phyloP scores from a whole-genome alignment of 805 yeast species.

The Clavispora fructus region DNA sequence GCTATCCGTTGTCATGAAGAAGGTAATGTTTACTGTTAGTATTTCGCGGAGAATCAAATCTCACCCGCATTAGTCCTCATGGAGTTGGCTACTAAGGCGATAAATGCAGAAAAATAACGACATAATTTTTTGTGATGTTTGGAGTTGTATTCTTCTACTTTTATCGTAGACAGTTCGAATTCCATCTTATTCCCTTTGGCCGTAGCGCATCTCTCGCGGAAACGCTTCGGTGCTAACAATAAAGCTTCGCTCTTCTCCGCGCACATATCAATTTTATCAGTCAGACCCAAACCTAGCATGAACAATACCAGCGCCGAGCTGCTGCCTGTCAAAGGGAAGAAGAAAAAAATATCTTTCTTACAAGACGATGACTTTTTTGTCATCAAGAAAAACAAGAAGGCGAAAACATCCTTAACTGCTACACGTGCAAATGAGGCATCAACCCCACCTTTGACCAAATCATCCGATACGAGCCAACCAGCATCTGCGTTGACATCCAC shows the following conservation, averaged over 20 bases:
- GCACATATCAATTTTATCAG: not conserved
- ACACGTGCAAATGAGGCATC: not conserved
- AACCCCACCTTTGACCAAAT: not conserved
- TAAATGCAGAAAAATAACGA: no score
- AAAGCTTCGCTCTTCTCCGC: not conserved
- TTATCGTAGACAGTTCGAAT: no score
- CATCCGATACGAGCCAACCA: not conserved
- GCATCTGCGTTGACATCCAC: not conserved
- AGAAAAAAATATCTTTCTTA: conserved; percentile 7
- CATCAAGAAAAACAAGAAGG: conserved; percentile 12
- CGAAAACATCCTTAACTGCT: conserved; percentile 1
- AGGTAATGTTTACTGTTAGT: not conserved
- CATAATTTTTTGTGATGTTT: no score
- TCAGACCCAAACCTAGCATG: not conserved
- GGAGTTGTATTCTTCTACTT: no score
- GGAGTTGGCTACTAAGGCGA: no score
- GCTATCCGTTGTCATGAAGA: conserved; percentile 7
- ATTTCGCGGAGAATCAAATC: not conserved
- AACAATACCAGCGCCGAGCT: not conserved
- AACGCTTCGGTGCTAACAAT: no score
- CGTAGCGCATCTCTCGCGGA: no score
- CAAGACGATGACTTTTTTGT: conserved; percentile 30
- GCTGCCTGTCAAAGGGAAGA: conserved; percentile 6
- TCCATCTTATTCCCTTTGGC: no score
- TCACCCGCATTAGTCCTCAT: not conserved